Base-by-base conservation (phyloP, 2,329 filamentous ascomycete species). In the Aureobasidium sp. region DNA sequence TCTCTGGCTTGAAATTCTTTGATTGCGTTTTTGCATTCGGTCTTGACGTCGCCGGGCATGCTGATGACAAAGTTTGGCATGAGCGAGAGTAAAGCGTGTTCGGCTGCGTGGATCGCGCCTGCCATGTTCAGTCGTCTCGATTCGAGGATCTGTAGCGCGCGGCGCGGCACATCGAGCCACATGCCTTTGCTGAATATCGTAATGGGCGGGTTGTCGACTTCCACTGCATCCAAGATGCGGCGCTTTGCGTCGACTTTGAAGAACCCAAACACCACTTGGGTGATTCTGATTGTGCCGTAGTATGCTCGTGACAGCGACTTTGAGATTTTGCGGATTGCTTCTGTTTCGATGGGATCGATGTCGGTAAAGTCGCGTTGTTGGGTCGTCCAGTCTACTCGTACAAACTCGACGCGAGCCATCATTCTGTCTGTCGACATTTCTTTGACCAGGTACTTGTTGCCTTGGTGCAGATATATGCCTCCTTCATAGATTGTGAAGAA, bases 401-500 rank as follows among this genome's bases (percentile, higher is more conserved):
- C 93, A 64, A 85, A 84, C 74, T 94, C 88, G 4, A 99, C 94
- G 67, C 89, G 89, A 5, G 94, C 94, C 67, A 97, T 87, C 70
- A 87, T 87, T 64, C 83, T 83, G 37, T 94, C 90, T 0, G 89
- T 87, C 65, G 84, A 84, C 70, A 97, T 92, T 68, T 97, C 91
- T 68, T 91, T 89, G 58, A 99, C 90, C 2, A 97, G 82, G 71
- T 96, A 99, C 1, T 88, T 93, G 65, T 86, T 86, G n/a, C 94
- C 94, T 76, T 99, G 94, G 69, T 99, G 94, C 5, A 99, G 80
- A 76, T 96, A 99, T 65, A 99, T 97, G 48, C 91, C 94, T 14
- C 94, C 94, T 73, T 97, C 93, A 74, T 99, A 99, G 64, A 99
- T 84, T 1, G 91, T 96, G 75, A 96, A 97, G 67, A 91, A 93